These are phyloP conservation scores for Ogataea nakhonphanomensis DNA, from an alignment of 805 yeast species.

Conservation along the genomic window DNA sequence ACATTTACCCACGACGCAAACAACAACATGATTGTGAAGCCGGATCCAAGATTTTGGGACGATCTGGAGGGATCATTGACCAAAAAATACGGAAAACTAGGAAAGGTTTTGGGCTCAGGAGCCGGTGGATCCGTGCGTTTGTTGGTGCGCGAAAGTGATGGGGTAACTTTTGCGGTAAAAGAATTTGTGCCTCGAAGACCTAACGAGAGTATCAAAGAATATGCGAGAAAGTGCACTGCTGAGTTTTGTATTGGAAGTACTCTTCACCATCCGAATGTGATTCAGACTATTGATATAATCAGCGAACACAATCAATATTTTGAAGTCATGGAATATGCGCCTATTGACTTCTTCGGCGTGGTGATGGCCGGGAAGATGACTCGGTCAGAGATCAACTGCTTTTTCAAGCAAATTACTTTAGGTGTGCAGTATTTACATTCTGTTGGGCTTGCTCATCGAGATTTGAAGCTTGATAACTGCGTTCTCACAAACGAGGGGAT, in stretches of 20 bases:
- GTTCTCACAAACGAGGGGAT: constrained; percentile 73
- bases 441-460: constrained; percentile 80
- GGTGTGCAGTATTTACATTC: constrained; percentile 75
- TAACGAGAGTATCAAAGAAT: constrained; percentile 69
- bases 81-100: constrained; percentile 67
- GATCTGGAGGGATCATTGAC: constrained; percentile 52
- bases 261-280: constrained; percentile 75
- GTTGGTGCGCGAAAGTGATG: constrained; percentile 63
- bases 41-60: constrained; percentile 38
- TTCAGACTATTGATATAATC: constrained; percentile 72
- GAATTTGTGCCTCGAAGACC: constrained; percentile 73
- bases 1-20: constrained; percentile 39
- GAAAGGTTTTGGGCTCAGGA: constrained; percentile 76
- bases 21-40: constrained; percentile 38
- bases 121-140: constrained; percentile 87
- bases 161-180: constrained; percentile 75
- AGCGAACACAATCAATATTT: constrained; percentile 67
- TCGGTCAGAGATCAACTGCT: constrained; percentile 77
- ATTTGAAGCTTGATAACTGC: constrained; percentile 79
- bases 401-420: constrained; percentile 66
- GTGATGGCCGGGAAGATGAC: constrained; percentile 85
- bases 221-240: constrained; percentile 84
- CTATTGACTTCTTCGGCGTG: constrained; percentile 79
- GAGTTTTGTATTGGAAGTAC: constrained; percentile 86
- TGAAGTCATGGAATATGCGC: constrained; percentile 85